These are phyloP conservation scores for Acacia crassicarpa DNA, from an alignment of 306 rosid genomes.

Conservation along the genomic window DNA sequence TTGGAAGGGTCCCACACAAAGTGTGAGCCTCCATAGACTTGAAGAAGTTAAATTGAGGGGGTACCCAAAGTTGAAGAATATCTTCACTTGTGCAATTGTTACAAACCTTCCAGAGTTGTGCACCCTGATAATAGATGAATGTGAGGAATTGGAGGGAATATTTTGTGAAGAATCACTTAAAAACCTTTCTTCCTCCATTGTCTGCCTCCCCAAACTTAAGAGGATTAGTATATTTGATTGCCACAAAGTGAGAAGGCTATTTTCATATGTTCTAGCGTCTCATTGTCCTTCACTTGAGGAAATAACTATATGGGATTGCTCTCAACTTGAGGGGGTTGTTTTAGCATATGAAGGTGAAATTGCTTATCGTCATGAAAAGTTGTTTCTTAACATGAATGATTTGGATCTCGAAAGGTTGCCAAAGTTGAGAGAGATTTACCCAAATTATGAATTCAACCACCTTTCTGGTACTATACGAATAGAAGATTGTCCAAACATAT, in stretches of 20 bases:
- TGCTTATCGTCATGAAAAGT: background rate
- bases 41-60: rapidly evolving
- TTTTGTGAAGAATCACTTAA: constrained; percentile 6
- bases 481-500: background rate
- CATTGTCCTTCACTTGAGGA: background rate
- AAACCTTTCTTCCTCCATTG: background rate
- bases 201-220: background rate
- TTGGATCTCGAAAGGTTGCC: background rate
- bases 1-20: background rate
- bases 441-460: background rate
- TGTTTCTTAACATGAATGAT: background rate
- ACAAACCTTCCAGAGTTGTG: background rate
- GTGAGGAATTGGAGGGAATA: constrained; percentile 14
- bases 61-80: background rate
- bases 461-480: background rate
- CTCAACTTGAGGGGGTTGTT: background rate
- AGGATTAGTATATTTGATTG: rapidly evolving
- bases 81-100: background rate
- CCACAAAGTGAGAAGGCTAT: background rate
- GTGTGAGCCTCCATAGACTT: background rate
- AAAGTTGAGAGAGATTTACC: background rate
- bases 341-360: background rate
- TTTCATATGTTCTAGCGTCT: background rate
- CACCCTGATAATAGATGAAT: rapidly evolving
- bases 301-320: background rate